Base-by-base conservation (phyloP, 139 green algal species). In the Auxenochlorella pyrenoidosa region DNA sequence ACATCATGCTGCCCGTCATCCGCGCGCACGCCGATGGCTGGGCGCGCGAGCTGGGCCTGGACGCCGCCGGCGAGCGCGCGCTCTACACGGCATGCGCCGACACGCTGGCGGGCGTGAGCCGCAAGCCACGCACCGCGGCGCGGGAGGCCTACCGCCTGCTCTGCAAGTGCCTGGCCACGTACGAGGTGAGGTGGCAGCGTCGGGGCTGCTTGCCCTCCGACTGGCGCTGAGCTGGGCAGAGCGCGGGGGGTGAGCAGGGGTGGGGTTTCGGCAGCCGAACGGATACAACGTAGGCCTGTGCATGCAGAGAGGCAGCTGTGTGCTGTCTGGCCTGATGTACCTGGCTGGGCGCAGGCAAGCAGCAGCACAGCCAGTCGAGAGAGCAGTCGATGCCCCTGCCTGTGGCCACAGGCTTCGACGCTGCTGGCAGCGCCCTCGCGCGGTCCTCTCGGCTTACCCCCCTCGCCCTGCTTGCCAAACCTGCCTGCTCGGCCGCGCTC, bases 101-200 rank as follows among this genome's bases (percentile, higher is more conserved):
- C 32, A 72, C 86, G 70, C 85, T 93, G 79, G 43, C 26, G 21
- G 58, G 32, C 22, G 84, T 65, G 82, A 90, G 84, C 26, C 75
- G 88, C 70, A 93, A 91, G 78, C 88, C 86, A 63, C 89, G 85
- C 43, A 90, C 82, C 22, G 89, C 89, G n/a, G 90, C 86, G 34
- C 86, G 75, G 24, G 90, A 93, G 70, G 72, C 59, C 41, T 90
- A 92, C 79, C 79, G 80, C 65, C 90, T 93, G 6, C 82, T 87
- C 10, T 43, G 54, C 26, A 88, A 85, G 44, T 86, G 66, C 86
- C 72, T 93, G 38, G 78, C 68, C 30, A 88, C 86, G 26, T 93
- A 88, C 72, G 87, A 93, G 71, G 84, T 80, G 80, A 21, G 75
- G 26, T 16, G 5, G 66, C 66, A 75, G 66, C 22, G 13, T 1